Percentiles rank a stretch among this genome's conserved stretches.
These are phyloP conservation scores for Penicillium parvum DNA, from an alignment of 495 filamentous ascomycete genomes.

Conservation along the genomic window DNA sequence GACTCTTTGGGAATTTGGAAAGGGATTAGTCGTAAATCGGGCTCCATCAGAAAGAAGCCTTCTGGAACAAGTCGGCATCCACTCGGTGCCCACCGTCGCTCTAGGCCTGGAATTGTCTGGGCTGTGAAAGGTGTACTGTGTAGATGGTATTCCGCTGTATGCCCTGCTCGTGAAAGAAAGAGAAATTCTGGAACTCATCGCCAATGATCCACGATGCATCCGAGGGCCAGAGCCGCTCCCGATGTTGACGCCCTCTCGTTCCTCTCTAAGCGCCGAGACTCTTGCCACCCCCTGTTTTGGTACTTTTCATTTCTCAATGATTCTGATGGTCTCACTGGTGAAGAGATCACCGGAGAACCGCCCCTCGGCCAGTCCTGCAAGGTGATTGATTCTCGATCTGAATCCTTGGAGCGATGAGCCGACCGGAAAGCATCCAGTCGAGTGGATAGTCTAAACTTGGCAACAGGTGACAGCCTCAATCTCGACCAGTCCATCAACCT, in stretches of 20 bases:
- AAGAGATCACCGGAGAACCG: conserved; percentile 6
- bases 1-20: background rate
- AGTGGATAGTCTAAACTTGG: background rate
- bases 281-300: background rate
- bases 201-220: conserved; percentile 16
- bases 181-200: conserved; percentile 21
- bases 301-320: background rate
- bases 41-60: conserved; percentile 18
- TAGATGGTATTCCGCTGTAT: conserved; percentile 13
- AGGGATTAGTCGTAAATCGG: conserved; percentile 1
- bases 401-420: conserved; percentile 1
- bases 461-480: conserved; percentile 9
- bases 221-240: background rate
- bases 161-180: conserved; percentile 5
- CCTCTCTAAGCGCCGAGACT: background rate
- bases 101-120: background rate
- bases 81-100: background rate
- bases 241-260: too few relatives aligned
- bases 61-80: conserved; percentile 23
- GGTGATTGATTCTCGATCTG: background rate
- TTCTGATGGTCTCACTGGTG: too few relatives aligned
- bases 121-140: conserved; percentile 13
- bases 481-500: background rate
- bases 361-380: conserved; percentile 13
- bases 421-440: conserved; percentile 12